Evolutionary conservation across 164 flowering plant genomes (phyloP), one percentile per base, ranked within the genome.

Genomic region (Euptelea pleiosperma): DNA sequence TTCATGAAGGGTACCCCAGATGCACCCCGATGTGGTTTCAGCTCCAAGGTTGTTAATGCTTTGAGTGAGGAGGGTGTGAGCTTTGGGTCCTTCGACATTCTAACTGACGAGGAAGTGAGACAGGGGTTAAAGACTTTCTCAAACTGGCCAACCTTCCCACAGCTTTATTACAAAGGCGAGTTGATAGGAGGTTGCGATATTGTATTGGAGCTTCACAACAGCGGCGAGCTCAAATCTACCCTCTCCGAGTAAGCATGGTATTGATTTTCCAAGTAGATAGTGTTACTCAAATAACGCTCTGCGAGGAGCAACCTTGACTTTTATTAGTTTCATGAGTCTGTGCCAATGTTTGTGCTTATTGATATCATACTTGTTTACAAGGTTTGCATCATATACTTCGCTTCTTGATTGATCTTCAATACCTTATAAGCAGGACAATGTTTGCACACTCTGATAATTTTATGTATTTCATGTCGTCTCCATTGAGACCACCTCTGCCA

Each of bases 1-100:
- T 90, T 93, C 70, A 90, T 93, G 91, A 93, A 93, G 80, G 98
- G 98, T 37, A 82, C 75, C 3, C 96, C 98, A 3, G 96, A 93
- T 64, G 73, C 80, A 31, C 98, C 97, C 0, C 72, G 75, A 37
- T 93, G 98, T 49, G 98, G 98, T 37, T 93, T 93, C 72, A 87
- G 97, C 69, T 84, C 97, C 45, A 89, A 85, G 66, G 97, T 90
- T 34, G 92, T 93, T 9, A 69, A 82, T 63, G 89, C 92, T 28
- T 61, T 93, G 28, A 78, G 66, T 55, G 83, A 79, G 33, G 96
- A 82, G 45, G 91, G 83, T 8, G 72, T 93, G 33, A 66, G 57
- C 35, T 93, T 90, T 60, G 92, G 89, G 25, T 84, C 84, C 3
- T 90, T 93, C 19, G 96, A 87, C 63, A 90, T 93, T 46, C 62